Evolutionary conservation across 2,329 filamentous ascomycete species (phyloP).

Genomic region (Calonectria henricotiae): DNA sequence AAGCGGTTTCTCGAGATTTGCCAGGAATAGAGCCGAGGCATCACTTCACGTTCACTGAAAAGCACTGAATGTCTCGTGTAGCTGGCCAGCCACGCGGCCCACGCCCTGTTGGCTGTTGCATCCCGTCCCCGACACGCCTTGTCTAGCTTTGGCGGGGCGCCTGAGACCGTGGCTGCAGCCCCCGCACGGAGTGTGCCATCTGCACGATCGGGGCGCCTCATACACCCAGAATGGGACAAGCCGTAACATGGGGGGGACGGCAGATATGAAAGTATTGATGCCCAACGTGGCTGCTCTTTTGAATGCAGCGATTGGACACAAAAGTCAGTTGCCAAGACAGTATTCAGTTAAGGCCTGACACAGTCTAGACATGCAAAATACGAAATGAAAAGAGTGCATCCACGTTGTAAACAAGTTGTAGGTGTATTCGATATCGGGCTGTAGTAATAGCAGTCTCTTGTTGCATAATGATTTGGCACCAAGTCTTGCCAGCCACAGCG

Average conservation of each 20-base stretch:
- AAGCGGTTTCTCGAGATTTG: background rate
- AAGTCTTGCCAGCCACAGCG: background rate
- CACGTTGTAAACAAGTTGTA: no score
- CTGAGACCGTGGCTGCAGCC: slow-evolving; percentile 5
- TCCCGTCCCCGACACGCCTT: background rate
- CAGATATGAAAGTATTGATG: background rate
- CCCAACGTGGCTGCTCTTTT: background rate
- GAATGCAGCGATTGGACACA: background rate
- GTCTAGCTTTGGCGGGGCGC: background rate
- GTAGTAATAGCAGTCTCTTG: no score
- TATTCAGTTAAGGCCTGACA: background rate
- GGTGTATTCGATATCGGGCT: no score
- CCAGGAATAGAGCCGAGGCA: background rate
- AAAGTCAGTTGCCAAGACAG: background rate
- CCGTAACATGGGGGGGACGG: background rate
- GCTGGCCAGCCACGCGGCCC: background rate
- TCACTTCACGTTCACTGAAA: background rate
- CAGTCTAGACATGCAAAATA: no score
- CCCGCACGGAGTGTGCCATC: slow-evolving; percentile 37
- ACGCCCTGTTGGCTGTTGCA: background rate
- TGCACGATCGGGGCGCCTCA: background rate
- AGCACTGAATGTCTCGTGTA: background rate
- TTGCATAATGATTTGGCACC: no score
- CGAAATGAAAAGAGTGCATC: no score
- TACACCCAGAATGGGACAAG: background rate